These are phyloP conservation scores for Cenchrus fungigraminus DNA, from an alignment of 176 grass and related monocot genomes.

Conservation along the genomic window DNA sequence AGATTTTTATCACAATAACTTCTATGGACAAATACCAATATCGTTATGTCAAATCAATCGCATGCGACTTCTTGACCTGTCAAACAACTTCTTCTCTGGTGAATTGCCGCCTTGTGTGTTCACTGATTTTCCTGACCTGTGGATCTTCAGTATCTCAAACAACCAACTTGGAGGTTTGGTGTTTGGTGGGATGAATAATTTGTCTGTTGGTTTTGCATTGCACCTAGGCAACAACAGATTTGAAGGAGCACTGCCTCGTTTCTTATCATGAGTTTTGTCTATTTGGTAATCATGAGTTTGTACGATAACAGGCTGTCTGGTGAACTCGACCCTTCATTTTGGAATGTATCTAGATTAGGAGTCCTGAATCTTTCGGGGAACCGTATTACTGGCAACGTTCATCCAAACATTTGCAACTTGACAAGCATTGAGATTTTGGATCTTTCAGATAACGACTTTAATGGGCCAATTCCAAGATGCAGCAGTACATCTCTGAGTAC, in stretches of 20 bases:
- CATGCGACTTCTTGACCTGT: slow-evolving; percentile 11
- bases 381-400: slow-evolving; percentile 3
- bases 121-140: neutral
- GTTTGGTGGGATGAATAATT: neutral
- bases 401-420: slow-evolving; percentile 12
- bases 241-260: neutral
- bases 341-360: neutral
- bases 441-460: slow-evolving; percentile 6
- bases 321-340: slow-evolving; percentile 4
- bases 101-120: slow-evolving; percentile 37
- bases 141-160: slow-evolving; percentile 9
- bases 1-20: slow-evolving; percentile 26
- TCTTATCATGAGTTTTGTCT: neutral
- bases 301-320: slow-evolving; percentile 20
- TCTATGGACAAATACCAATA: slow-evolving; percentile 34
- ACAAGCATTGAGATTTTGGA: neutral
- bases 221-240: neutral
- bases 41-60: neutral
- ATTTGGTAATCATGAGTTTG: neutral
- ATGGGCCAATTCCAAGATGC: neutral
- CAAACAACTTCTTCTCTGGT: slow-evolving; percentile 40
- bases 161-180: slow-evolving; percentile 38
- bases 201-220: neutral
- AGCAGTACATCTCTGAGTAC: neutral
- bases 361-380: slow-evolving; percentile 8